Base-by-base conservation (phyloP, 345 rosid species). In the Acer yangbiense region DNA sequence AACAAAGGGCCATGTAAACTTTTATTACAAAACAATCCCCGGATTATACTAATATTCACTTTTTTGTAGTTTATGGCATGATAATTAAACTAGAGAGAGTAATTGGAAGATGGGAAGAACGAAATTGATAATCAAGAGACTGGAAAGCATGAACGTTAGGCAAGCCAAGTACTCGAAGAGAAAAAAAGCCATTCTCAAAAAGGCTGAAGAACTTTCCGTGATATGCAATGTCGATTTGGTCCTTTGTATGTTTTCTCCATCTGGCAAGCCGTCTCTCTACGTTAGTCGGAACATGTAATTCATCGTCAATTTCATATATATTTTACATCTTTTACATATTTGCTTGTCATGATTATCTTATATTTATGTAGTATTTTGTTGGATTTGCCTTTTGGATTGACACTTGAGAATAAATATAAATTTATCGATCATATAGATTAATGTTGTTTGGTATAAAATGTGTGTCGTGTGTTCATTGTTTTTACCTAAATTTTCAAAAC, bases 121-220 rank as follows among this genome's bases (percentile, higher is more conserved):
- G 23, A 88, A 81, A 71, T 14, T 85, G 61, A 67, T 23, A 20
- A 61, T 88, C 9, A n/a, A 25, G 54, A 84, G 35, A 63, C 5
- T 88, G 72, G 84, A 82, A 7, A 55, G 9, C 3, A 1, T 1
- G 4, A 82, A 84, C 68, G 86, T 74, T 9, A 87, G 88, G 74
- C 86, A 85, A 2, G 71, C 54, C 13, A 87, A 84, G 65, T 90
- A 71, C n/a, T 87, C 91, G 16, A 88, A 87, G 85, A 76, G 90
- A 3, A 90, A 84, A 65, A 20, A 27, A 0, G 81, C 88, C 0
- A 2, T 88, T n/a, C 13, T 88, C 0, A 90, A 90, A 68, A 87
- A 87, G 25, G 91, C 84, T 0, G 76, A 72, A 32, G 86, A 86
- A 35, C 76, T 86, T 58, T 32, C 82, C 1, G 57, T 71, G 9